phyloP scores from a whole-genome alignment of 108 stramenopile species.

The Skeletonema marinoi region DNA sequence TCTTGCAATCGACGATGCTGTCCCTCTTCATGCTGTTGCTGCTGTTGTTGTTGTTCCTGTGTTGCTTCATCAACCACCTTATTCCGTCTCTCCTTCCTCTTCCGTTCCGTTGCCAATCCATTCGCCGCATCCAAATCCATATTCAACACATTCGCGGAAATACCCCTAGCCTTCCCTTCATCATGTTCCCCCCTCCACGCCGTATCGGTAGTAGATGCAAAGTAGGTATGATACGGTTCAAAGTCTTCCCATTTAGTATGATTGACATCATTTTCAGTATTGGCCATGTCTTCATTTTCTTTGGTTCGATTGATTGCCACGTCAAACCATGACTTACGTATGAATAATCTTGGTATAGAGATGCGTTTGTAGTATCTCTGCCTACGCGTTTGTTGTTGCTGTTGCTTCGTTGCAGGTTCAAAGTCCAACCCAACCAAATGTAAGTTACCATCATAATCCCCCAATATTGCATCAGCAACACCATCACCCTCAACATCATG shows the following conservation, averaged over 20 bases:
- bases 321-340: slow-evolving; percentile 75
- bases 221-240: slow-evolving; percentile 85
- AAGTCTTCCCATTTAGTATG: slow-evolving; percentile 49
- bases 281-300: slow-evolving; percentile 48
- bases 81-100: slow-evolving; percentile 23
- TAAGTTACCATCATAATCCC: slow-evolving; percentile 81
- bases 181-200: slow-evolving; percentile 39
- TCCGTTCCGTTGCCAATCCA: slow-evolving; percentile 56
- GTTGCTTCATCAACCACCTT: slow-evolving; percentile 6
- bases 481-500: slow-evolving; percentile 80
- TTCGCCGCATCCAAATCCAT: slow-evolving; percentile 58
- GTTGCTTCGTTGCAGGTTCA: not conserved
- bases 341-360: slow-evolving; percentile 65
- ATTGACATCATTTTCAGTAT: slow-evolving; percentile 21
- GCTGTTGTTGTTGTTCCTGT: too few relatives aligned
- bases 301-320: slow-evolving; percentile 61
- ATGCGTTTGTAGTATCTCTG: slow-evolving; percentile 64
- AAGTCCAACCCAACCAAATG: slow-evolving; percentile 68
- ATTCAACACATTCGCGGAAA: slow-evolving; percentile 64
- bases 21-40: not conserved
- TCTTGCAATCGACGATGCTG: slow-evolving; percentile 49
- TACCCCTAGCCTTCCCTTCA: slow-evolving; percentile 57
- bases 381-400: slow-evolving; percentile 14
- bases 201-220: slow-evolving; percentile 52
- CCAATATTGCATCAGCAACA: slow-evolving; percentile 67